Evolutionary conservation across 176 grass and related monocot species (phyloP).

Genomic region (Miscanthus lutarioriparius): DNA sequence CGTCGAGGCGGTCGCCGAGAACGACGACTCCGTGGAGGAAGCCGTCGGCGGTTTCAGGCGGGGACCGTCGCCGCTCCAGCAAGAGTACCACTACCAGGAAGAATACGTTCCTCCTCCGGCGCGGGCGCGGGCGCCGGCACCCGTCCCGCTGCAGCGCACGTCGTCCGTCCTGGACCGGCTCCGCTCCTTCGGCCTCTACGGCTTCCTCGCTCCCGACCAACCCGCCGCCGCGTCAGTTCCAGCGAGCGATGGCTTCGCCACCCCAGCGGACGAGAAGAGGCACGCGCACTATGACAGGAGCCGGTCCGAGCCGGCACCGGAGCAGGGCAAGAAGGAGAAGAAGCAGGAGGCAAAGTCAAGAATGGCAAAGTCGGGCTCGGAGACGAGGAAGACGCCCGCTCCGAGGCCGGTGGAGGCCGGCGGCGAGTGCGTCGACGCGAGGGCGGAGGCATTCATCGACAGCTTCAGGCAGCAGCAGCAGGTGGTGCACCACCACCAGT

Average conservation of each 20-base stretch:
- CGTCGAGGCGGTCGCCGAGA: constrained; percentile 5
- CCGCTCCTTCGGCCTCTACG: constrained; percentile 58
- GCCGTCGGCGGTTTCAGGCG: constrained; percentile 41
- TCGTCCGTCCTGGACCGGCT: constrained; percentile 65
- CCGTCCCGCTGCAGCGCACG: constrained; percentile 39
- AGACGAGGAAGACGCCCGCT: constrained; percentile 2
- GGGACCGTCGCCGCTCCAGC: constrained; percentile 8
- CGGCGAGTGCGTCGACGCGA: constrained; percentile 34
- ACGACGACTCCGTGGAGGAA: constrained; percentile 23
- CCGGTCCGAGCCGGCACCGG: constrained; percentile 50
- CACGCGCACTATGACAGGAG: constrained; percentile 49
- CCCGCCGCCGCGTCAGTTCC: background rate
- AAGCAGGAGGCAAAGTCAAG: background rate
- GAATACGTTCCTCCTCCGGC: constrained; percentile 33
- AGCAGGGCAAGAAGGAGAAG: constrained; percentile 16
- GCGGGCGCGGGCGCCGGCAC: background rate
- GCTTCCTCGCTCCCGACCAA: constrained; percentile 37
- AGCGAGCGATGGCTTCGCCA: background rate
- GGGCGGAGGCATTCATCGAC: constrained; percentile 68
- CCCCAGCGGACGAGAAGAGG: background rate
- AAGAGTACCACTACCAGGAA: constrained; percentile 5
- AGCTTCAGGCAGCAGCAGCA: constrained; percentile 54
- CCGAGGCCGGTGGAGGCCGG: background rate
- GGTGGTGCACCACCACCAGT: background rate
- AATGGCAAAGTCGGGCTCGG: constrained; percentile 44